Evolutionary conservation across 148 eudicot species (phyloP).

Genomic region (Rhododendron griersonianum): DNA sequence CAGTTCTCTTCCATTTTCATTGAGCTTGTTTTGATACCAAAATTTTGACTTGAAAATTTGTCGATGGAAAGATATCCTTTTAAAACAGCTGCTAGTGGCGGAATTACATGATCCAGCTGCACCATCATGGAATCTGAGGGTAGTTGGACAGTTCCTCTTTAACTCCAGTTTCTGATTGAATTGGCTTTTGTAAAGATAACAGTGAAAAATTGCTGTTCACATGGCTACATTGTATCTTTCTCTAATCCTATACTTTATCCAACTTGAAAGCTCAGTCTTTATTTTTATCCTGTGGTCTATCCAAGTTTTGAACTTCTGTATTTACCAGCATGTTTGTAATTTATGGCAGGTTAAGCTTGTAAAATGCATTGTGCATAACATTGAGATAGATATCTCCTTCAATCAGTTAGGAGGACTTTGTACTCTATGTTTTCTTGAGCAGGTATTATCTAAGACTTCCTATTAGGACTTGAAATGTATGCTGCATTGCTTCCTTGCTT

Average conservation of each 20-base stretch:
- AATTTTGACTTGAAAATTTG: background rate
- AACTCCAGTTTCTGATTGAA: background rate
- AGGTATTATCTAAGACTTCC: slow-evolving; percentile 19
- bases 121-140: background rate
- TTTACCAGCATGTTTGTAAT: slow-evolving; percentile 3
- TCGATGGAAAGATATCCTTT: background rate
- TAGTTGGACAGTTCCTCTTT: background rate
- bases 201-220: background rate
- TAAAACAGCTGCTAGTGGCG: background rate
- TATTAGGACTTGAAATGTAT: background rate
- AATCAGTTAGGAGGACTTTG: slow-evolving; percentile 65
- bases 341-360: slow-evolving; percentile 63
- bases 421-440: slow-evolving; percentile 53
- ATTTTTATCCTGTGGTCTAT: background rate
- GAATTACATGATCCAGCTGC: background rate
- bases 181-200: background rate
- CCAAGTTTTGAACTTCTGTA: background rate
- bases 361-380: slow-evolving; percentile 50
- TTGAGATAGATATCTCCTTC: slow-evolving; percentile 51
- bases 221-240: background rate
- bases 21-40: background rate
- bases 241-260: background rate
- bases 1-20: background rate
- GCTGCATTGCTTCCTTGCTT: background rate
- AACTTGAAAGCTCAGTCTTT: background rate